A percentile compares a stretch with the other conserved stretches of the same genome.
phyloP scores from a whole-genome alignment of 1,284 basidiomycete genomes.

The Calocybe gambosa region DNA sequence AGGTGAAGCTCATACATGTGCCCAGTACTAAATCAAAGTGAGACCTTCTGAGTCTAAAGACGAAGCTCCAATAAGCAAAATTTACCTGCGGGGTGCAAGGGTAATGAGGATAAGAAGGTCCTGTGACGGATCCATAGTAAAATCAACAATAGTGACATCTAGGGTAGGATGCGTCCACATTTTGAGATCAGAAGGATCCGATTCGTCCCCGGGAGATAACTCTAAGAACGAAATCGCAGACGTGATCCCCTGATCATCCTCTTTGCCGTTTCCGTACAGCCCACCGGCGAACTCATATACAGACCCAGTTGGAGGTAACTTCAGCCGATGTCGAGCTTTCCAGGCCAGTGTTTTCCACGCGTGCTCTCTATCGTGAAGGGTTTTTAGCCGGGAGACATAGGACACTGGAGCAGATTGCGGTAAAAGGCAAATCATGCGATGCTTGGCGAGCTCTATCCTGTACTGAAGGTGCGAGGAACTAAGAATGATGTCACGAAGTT shows the following conservation, averaged over 20 bases:
- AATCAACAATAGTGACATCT: constrained; percentile 39
- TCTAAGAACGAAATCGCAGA: constrained; percentile 40
- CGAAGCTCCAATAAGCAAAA: not conserved
- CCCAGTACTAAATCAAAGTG: constrained; percentile 25
- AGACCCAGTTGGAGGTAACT: constrained; percentile 36
- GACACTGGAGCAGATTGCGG: constrained; percentile 24
- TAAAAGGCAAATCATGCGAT: constrained; percentile 33
- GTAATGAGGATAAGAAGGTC: constrained; percentile 44
- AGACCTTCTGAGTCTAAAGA: not conserved
- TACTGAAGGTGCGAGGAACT: constrained; percentile 41
- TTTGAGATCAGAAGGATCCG: constrained; percentile 19
- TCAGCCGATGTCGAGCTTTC: constrained; percentile 29
- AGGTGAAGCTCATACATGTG: constrained; percentile 42
- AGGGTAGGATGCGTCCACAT: constrained; percentile 36
- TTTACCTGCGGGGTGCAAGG: constrained; percentile 36
- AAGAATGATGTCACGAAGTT: constrained; percentile 29
- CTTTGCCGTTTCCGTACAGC: constrained; percentile 40
- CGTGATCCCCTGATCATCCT: constrained; percentile 32
- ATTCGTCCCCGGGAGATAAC: constrained; percentile 28
- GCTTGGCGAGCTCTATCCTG: constrained; percentile 38
- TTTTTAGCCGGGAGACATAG: constrained; percentile 31
- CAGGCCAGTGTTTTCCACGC: constrained; percentile 40
- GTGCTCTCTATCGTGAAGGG: constrained; percentile 35
- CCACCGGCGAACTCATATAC: constrained; percentile 48
- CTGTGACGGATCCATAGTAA: constrained; percentile 49